Conservation (phyloP, 202 grass and related monocot species). For the Brachypodium distachyon region DNA sequence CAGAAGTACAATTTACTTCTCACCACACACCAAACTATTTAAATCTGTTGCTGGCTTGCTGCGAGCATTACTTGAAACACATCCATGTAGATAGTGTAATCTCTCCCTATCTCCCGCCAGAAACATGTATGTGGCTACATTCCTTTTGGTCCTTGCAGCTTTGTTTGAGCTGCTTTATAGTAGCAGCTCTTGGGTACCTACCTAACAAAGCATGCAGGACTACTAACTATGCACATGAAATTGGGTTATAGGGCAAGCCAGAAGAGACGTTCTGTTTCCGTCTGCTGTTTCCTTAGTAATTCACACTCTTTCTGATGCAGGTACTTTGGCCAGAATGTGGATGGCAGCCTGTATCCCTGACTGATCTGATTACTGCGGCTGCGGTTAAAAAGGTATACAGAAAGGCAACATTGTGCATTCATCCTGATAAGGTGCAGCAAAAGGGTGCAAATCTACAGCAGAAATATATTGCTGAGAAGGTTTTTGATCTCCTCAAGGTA, state of each 20-base stretch:
- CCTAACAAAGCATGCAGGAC: background rate
- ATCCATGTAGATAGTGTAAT: background rate
- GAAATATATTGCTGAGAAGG: constrained; percentile 96
- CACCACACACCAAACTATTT: background rate
- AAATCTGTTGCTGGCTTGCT: background rate
- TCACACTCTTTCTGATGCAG: constrained; percentile 36
- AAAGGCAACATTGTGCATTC: constrained; percentile 92
- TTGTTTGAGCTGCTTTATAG: background rate
- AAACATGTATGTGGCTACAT: background rate
- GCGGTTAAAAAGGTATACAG: constrained; percentile 92
- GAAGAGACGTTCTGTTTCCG: background rate
- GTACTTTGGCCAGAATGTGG: constrained; percentile 98
- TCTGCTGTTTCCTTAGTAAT: background rate
- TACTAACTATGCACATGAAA: background rate
- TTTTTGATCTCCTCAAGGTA: constrained; percentile 99
- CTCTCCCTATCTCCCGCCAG: background rate
- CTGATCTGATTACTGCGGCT: constrained; percentile 75
- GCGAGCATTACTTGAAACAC: background rate
- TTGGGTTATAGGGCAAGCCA: background rate
- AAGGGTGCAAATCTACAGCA: constrained; percentile 96
- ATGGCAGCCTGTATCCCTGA: constrained; percentile 92
- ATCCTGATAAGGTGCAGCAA: constrained; percentile 99
- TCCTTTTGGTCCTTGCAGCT: background rate
- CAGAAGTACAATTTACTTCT: background rate
- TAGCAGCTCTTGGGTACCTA: background rate